A percentile compares a stretch with the other conserved stretches of the same genome.
Conservation (phyloP, 345 rosid genomes). For the Tarenaya hassleriana region DNA sequence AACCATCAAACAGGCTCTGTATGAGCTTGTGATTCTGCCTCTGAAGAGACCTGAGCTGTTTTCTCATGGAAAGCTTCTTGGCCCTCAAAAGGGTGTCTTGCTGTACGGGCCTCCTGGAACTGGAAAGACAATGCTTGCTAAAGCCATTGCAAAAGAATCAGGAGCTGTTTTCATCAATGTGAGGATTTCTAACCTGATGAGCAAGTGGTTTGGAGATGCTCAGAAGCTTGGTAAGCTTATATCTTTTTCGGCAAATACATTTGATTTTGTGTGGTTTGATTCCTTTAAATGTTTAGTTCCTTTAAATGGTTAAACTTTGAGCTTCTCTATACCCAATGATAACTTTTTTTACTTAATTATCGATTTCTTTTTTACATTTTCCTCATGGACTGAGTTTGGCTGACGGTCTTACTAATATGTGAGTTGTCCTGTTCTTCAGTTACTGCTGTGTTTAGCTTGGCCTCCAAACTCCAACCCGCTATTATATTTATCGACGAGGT, state of each 20-base stretch:
- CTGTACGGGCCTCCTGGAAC: conserved; percentile 98
- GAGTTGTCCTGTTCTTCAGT: conserved; percentile 43
- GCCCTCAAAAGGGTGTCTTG: conserved; percentile 95
- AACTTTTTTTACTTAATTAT: neutral
- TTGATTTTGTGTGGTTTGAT: neutral
- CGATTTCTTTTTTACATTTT: neutral
- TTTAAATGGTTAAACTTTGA: neutral
- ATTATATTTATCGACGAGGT: conserved; percentile 97
- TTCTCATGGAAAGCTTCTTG: conserved; percentile 84
- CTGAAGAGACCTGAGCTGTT: conserved; percentile 84
- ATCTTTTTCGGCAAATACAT: neutral
- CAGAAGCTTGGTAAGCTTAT: conserved; percentile 85
- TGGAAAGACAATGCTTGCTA: conserved; percentile 98
- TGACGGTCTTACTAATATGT: neutral
- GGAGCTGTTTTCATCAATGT: conserved; percentile 97
- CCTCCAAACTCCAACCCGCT: conserved; percentile 91
- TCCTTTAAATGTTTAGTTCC: neutral
- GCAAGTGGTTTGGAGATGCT: conserved; percentile 99
- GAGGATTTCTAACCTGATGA: conserved; percentile 80
- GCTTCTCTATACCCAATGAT: no score
- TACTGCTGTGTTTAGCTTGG: conserved; percentile 93
- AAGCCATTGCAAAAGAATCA: conserved; percentile 95
- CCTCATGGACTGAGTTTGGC: neutral
- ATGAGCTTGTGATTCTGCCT: conserved; percentile 89
- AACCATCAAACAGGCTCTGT: conserved; percentile 65